These are phyloP conservation scores for Hypoxylon sp. DNA, from an alignment of 2,329 filamentous ascomycete species.

Conservation along the genomic window DNA sequence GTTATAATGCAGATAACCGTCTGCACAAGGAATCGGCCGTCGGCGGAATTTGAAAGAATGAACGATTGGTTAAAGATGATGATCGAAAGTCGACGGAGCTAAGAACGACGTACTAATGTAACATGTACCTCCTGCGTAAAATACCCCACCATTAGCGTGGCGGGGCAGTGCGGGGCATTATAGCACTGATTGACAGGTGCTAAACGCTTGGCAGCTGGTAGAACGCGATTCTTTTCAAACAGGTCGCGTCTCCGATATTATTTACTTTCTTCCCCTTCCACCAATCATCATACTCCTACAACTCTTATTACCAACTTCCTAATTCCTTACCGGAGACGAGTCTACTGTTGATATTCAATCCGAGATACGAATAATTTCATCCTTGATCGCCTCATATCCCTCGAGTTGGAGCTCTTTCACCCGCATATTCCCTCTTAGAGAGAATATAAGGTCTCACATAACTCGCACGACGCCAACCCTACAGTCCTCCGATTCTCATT, in stretches of 20 bases:
- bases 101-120: background rate
- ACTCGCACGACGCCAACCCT: conserved; percentile 80
- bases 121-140: background rate
- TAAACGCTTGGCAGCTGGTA: conserved; percentile 21
- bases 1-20: background rate
- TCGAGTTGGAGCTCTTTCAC: conserved; percentile 64
- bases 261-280: conserved; percentile 39
- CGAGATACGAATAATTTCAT: conserved; percentile 54
- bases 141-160: conserved; percentile 3
- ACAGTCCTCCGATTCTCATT: conserved; percentile 84
- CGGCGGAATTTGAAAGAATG: background rate
- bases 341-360: conserved; percentile 45
- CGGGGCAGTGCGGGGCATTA: background rate
- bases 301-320: conserved; percentile 42
- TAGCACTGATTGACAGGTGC: background rate
- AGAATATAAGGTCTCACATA: conserved; percentile 54
- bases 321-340: conserved; percentile 52
- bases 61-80: conserved; percentile 6
- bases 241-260: conserved; percentile 34
- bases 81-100: conserved; percentile 2
- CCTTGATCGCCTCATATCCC: conserved; percentile 42
- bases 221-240: conserved; percentile 26
- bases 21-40: background rate
- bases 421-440: conserved; percentile 47
- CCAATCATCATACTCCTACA: conserved; percentile 46